Conservation (phyloP, 2,329 filamentous ascomycete genomes). For the Lachnellula willkommii region DNA sequence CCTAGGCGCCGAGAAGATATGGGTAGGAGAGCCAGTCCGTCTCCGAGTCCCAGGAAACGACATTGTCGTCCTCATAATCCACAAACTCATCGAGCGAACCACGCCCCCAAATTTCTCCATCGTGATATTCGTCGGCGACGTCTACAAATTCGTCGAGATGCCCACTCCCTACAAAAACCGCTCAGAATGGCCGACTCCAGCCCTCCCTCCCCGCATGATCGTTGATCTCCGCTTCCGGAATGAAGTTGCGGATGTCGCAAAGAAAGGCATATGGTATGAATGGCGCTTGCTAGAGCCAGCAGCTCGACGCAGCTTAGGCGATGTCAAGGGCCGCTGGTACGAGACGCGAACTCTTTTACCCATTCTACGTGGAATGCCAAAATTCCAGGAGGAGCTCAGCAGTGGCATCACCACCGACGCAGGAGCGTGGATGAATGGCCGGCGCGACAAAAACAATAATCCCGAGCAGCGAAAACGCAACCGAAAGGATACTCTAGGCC, state of each 20-base stretch:
- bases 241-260: constrained; percentile 39
- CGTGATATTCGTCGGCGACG: constrained; percentile 44
- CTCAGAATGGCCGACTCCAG: constrained; percentile 35
- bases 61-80: constrained; percentile 42
- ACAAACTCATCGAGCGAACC: constrained; percentile 32
- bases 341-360: constrained; percentile 47
- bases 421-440: constrained; percentile 42
- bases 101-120: constrained; percentile 25
- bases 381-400: constrained; percentile 31
- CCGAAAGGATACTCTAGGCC: constrained; percentile 30
- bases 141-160: constrained; percentile 44
- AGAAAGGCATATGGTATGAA: constrained; percentile 26
- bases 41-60: constrained; percentile 38
- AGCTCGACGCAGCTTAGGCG: constrained; percentile 34
- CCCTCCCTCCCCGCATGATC: constrained; percentile 43
- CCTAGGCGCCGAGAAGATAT: constrained; percentile 55
- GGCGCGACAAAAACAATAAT: constrained; percentile 35
- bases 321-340: constrained; percentile 57
- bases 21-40: constrained; percentile 54
- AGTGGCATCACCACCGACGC: constrained; percentile 37
- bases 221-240: constrained; percentile 38
- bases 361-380: constrained; percentile 27
- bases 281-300: constrained; percentile 29
- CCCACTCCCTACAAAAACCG: constrained; percentile 32
- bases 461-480: constrained; percentile 29